Evolutionary conservation across 257 asterid species (phyloP), one percentile per base, ranked within the genome.

Genomic region (Orobanche coerulescens): DNA sequence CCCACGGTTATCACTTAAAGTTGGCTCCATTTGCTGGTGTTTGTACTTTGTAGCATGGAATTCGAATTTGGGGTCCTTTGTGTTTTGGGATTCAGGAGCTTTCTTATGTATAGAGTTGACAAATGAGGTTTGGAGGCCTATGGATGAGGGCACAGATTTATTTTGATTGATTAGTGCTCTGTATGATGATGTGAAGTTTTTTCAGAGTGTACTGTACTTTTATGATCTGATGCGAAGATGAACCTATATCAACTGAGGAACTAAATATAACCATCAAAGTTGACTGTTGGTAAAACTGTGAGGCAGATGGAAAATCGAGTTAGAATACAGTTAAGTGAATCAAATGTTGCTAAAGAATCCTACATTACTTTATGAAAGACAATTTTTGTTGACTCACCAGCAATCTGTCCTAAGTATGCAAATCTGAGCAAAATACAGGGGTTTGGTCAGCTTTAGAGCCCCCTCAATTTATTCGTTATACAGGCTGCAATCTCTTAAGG

Each of bases 31-130:
- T 30, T 18, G 4, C 47, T 40, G 1, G 13, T 43, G 10, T 11
- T 54, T 44, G 28, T 30, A 9, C 20, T 52, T 62, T 14, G 48
- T 46, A 36, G 57, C 33, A 31, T 55, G 59, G n/a, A 15, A 57
- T 50, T 16, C 39, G 48, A 40, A 43, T 34, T 23, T 15, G 16
- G 33, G 16, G 44, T 40, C 8, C 15, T 58, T 25, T 13, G 6
- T 66, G 14, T 57, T 55, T 48, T 1, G 44, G 34, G 44, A 16
- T 39, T 3, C 20, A 54, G 37, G 60, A 60, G 26, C 50, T 39
- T 16, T 42, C 48, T 49, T 49, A 30, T 50, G 48, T 37, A 33
- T 44, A 16, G 16, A 62, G 47, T 26, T 50, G 20, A 43, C 34
- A 26, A 61, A 20, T 31, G 48, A 26, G 54, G 13, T 37, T 48